Base-by-base conservation (phyloP, 2,329 filamentous ascomycete species). In the Penicillium olsonii region DNA sequence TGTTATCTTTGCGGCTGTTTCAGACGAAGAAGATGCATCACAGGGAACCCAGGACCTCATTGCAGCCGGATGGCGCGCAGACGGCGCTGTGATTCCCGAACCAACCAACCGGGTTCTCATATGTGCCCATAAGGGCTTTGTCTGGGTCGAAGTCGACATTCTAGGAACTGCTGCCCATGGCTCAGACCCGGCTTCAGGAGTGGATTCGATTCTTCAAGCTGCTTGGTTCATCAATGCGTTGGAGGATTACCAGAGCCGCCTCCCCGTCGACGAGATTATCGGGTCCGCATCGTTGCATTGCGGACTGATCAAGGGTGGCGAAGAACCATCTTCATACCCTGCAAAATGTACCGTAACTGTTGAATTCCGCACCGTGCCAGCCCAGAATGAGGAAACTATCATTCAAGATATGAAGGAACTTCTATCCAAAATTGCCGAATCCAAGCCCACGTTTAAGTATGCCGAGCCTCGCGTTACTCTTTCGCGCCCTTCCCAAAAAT, bases 251-350 rank as follows among this genome's bases (percentile, higher is more conserved):
- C 68, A 69, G 0, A 48, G 66, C 20, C 39, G 52, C 5, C 58
- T 81, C 1, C 61, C 67, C 0, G 48, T 58, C 1, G 57, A 66
- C 5, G 67, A 75, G n/a, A 54, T 57, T 0, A 53, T 74, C 2
- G 77, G 72, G 0, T 65, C 59, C 5, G 72, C 70, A 5, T 74
- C 68, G 2, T 60, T 79, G 4, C 79, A 81, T 41, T 76, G 75
- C 4, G 75, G 75, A 0, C 51, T 77, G 10, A 75, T 81, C 37
- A 68, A 67, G 12, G 78, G 79, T 0, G 78, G 78, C 0, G 76
- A 81, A 46, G 80, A 82, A 43, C 64, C 68, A 0, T 78, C 78
- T 0, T 79, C 76, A 0, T 82, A 82, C 44, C 77, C 78, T 0
- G 74, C 70, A 0, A 62, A 65, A n/a, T 80, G 78, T 60, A 76